Evolutionary conservation across 768 basidiomycete genomes (phyloP).

Genomic region (Rhizopogon vulgaris): DNA sequence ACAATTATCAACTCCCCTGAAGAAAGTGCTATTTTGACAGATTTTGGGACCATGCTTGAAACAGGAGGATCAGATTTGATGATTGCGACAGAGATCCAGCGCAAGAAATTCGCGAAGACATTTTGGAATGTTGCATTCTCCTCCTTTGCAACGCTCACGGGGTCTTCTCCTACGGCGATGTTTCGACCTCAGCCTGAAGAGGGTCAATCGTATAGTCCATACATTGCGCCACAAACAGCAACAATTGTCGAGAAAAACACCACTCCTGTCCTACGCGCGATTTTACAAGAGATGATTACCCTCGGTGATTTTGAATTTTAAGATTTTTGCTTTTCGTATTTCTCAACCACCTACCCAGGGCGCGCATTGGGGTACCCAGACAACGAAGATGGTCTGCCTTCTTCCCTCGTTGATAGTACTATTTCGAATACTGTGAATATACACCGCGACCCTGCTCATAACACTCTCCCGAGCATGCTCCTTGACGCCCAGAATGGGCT

Average conservation of each 20-base stretch:
- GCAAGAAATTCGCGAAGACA: conserved; percentile 57
- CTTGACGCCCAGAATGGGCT: conserved; percentile 39
- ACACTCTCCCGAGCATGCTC: conserved; percentile 55
- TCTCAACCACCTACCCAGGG: conserved; percentile 18
- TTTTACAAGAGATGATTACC: conserved; percentile 38
- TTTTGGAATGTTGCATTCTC: conserved; percentile 59
- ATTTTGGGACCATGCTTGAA: conserved; percentile 38
- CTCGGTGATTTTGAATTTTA: conserved; percentile 26
- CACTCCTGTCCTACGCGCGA: conserved; percentile 40
- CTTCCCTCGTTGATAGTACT: conserved; percentile 32
- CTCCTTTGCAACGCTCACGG: conserved; percentile 44
- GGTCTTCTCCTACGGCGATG: conserved; percentile 42
- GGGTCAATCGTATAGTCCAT: conserved; percentile 32
- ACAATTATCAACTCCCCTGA: conserved; percentile 34
- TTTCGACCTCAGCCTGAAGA: conserved; percentile 40
- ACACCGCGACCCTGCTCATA: conserved; percentile 37
- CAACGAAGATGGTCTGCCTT: conserved; percentile 39
- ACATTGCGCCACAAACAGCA: conserved; percentile 34
- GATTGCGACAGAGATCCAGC: conserved; percentile 55
- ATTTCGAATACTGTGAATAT: conserved; percentile 33
- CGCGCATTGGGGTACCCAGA: conserved; percentile 44
- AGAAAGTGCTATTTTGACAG: conserved; percentile 38
- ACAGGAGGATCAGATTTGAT: conserved; percentile 41
- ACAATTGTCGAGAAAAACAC: conserved; percentile 36
- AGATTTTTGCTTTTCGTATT: neutral